These are phyloP conservation scores for Fusarium drepaniforme DNA, from an alignment of 2,329 filamentous ascomycete species.

Conservation along the genomic window DNA sequence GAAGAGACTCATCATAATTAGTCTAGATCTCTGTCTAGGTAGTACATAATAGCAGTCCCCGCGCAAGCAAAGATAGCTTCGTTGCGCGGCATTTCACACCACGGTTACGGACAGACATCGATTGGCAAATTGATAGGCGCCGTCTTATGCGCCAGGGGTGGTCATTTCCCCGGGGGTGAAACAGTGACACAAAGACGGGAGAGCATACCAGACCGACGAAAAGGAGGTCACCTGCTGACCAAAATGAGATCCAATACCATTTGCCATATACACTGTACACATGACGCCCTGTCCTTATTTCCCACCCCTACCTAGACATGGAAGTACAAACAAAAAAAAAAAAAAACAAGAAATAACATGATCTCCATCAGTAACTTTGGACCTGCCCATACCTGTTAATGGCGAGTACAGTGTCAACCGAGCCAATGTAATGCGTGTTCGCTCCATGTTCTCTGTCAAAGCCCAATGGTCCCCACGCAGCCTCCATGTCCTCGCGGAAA, in stretches of 20 bases:
- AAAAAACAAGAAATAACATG: not conserved
- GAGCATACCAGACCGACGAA: not conserved
- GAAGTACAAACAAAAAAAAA: not conserved
- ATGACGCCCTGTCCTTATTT: not conserved
- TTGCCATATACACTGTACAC: not conserved
- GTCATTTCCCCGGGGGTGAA: not conserved
- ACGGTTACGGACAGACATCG: not conserved
- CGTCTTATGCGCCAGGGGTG: not conserved
- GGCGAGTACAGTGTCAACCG: constrained; percentile 10
- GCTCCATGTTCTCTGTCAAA: constrained; percentile 38
- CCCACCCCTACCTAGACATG: not conserved
- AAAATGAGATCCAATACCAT: not conserved
- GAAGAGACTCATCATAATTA: too few relatives aligned
- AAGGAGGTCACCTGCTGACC: not conserved
- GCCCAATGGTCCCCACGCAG: constrained; percentile 42
- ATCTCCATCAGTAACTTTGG: not conserved
- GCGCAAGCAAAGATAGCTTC: too few relatives aligned
- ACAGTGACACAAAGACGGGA: constrained; percentile 10
- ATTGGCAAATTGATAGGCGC: not conserved
- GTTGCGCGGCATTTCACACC: not conserved
- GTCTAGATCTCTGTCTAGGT: too few relatives aligned
- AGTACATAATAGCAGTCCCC: too few relatives aligned
- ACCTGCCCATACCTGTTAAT: constrained; percentile 40
- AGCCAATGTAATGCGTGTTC: constrained; percentile 15
- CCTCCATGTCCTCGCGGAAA: constrained; percentile 65